phyloP scores from a whole-genome alignment of 2,329 filamentous ascomycete species.

The Dendryphion nanum region DNA sequence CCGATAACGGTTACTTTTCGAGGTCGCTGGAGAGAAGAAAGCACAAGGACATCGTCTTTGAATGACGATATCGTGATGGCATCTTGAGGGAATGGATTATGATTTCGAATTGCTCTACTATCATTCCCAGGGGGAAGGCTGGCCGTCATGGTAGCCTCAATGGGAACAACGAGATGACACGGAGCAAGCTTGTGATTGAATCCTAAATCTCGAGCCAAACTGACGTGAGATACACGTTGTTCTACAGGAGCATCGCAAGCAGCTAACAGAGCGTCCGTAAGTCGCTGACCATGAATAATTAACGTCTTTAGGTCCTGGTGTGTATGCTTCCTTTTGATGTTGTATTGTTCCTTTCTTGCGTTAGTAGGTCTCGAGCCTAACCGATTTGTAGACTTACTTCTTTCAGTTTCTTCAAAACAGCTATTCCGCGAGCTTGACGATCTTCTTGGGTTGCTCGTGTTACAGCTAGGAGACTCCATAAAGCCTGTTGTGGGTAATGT shows the following conservation, averaged over 20 bases:
- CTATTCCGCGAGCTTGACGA: conserved; percentile 55
- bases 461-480: conserved; percentile 89
- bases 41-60: conserved; percentile 81
- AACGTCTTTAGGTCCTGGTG: conserved; percentile 65
- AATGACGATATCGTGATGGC: conserved; percentile 80
- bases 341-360: conserved; percentile 49
- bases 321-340: conserved; percentile 57
- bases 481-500: conserved; percentile 82
- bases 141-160: conserved; percentile 80
- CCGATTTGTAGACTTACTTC: conserved; percentile 22
- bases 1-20: conserved; percentile 85
- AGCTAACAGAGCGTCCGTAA: conserved; percentile 76
- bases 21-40: conserved; percentile 89
- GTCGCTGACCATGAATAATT: conserved; percentile 74
- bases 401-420: conserved; percentile 42
- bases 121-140: conserved; percentile 73
- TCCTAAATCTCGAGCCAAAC: conserved; percentile 71
- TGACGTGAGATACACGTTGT: conserved; percentile 68
- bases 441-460: conserved; percentile 77
- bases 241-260: conserved; percentile 79
- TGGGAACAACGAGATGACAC: conserved; percentile 82
- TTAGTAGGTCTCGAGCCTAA: conserved; percentile 18
- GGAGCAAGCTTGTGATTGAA: conserved; percentile 85
- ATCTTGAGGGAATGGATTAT: conserved; percentile 85
- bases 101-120: conserved; percentile 63